phyloP scores from a whole-genome alignment of 108 stramenopile genomes.

The Cyclotella choctawhatcheeana region DNA sequence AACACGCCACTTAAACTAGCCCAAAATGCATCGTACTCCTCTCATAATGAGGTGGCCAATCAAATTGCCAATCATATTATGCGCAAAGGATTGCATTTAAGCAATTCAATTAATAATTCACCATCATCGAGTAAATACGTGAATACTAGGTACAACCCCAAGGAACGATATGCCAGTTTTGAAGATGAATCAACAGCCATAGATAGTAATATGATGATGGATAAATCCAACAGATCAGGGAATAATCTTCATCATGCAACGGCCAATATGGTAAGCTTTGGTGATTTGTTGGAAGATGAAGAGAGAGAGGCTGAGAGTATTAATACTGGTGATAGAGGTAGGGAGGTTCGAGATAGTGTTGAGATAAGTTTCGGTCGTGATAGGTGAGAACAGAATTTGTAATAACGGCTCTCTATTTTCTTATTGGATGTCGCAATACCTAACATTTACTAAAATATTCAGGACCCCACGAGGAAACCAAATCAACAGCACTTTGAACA shows the following conservation, averaged over 20 bases:
- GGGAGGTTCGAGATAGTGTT: background rate
- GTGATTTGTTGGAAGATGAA: slow-evolving; percentile 21
- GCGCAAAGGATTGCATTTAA: slow-evolving; percentile 15
- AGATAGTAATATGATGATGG: background rate
- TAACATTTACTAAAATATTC: background rate
- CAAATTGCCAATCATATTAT: slow-evolving; percentile 30
- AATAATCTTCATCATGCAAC: background rate
- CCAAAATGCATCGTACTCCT: slow-evolving; percentile 64
- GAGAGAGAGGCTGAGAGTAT: background rate
- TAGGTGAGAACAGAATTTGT: background rate
- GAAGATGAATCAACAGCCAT: background rate
- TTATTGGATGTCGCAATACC: background rate
- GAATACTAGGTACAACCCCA: background rate
- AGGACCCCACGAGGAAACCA: background rate
- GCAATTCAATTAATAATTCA: background rate
- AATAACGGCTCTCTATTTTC: background rate
- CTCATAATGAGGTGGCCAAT: slow-evolving; percentile 38
- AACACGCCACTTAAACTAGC: slow-evolving; percentile 76
- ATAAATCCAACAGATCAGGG: background rate
- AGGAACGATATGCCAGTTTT: background rate
- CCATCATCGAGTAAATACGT: background rate
- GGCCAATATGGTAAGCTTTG: slow-evolving; percentile 6
- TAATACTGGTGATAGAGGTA: background rate
- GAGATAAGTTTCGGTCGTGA: slow-evolving; percentile 10
- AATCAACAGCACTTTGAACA: slow-evolving; percentile 8